Evolutionary conservation across 495 filamentous ascomycete genomes (phyloP).

Genomic region (Cryomyces antarcticus): DNA sequence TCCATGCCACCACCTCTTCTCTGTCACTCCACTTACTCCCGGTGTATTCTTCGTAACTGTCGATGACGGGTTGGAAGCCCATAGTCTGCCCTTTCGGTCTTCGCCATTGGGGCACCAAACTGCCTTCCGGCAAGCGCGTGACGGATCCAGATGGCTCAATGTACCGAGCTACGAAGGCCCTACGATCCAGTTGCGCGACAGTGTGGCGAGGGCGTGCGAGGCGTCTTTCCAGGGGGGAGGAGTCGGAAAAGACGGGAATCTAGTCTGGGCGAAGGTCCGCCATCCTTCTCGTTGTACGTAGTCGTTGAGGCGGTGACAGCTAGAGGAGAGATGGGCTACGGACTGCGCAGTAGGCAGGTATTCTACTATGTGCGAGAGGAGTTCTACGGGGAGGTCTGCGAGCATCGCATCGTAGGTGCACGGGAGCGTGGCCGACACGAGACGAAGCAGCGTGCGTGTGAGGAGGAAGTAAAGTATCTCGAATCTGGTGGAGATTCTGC

Average conservation of each 20-base stretch:
- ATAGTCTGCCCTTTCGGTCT: slow-evolving; percentile 33
- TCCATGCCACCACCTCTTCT: slow-evolving; percentile 38
- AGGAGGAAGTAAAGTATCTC: no score
- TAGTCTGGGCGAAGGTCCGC: slow-evolving; percentile 33
- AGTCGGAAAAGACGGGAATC: slow-evolving; percentile 26
- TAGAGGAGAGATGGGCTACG: slow-evolving; percentile 27
- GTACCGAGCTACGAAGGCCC: slow-evolving; percentile 34
- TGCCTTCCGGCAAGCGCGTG: slow-evolving; percentile 8
- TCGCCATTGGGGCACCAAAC: slow-evolving; percentile 10
- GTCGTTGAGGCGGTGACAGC: slow-evolving; percentile 28
- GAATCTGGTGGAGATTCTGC: no score
- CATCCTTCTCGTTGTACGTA: slow-evolving; percentile 35
- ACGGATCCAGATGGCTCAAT: slow-evolving; percentile 22
- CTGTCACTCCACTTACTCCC: slow-evolving; percentile 29
- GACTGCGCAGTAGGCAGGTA: slow-evolving; percentile 31
- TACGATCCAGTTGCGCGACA: slow-evolving; percentile 38
- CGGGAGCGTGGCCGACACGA: no score
- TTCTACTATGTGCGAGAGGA: slow-evolving; percentile 33
- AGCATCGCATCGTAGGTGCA: slow-evolving; percentile 18
- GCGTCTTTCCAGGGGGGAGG: slow-evolving; percentile 30
- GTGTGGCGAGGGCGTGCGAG: slow-evolving; percentile 33
- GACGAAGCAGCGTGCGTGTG: no score
- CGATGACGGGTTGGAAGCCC: slow-evolving; percentile 40
- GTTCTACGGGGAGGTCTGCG: slow-evolving; percentile 36
- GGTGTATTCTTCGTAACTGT: slow-evolving; percentile 37